phyloP scores from a whole-genome alignment of 2,329 filamentous ascomycete species.

The Aureobasidium mangrovei region DNA sequence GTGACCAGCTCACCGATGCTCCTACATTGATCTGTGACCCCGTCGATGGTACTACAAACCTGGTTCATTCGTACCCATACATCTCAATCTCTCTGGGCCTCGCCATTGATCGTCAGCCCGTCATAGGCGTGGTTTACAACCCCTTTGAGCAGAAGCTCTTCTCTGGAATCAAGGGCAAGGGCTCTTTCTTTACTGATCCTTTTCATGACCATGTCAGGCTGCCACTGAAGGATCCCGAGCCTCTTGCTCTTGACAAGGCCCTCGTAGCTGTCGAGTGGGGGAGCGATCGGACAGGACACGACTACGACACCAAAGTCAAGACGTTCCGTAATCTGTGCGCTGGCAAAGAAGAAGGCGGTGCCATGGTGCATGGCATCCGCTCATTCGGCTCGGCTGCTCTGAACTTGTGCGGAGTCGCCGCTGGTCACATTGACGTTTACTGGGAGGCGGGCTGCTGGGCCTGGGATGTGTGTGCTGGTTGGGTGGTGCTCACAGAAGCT shows the following conservation, averaged over 20 bases:
- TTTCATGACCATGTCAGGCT: conserved; percentile 29
- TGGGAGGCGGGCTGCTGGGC: conserved; percentile 82
- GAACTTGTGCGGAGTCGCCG: conserved; percentile 64
- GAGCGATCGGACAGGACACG: conserved; percentile 53
- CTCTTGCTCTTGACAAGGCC: conserved; percentile 52
- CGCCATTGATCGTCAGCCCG: conserved; percentile 51
- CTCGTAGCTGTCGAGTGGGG: conserved; percentile 70
- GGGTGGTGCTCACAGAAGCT: conserved; percentile 66
- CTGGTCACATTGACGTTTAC: conserved; percentile 62
- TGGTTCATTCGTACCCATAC: conserved; percentile 65
- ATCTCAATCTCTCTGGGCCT: conserved; percentile 72
- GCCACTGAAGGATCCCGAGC: conserved; percentile 41
- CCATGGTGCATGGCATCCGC: conserved; percentile 70
- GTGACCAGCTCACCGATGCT: conserved; percentile 50
- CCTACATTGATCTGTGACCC: conserved; percentile 77
- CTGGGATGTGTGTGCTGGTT: conserved; percentile 77
- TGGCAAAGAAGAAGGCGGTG: conserved; percentile 52
- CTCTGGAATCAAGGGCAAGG: conserved; percentile 58
- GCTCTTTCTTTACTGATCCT: conserved; percentile 44
- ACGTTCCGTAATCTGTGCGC: conserved; percentile 51
- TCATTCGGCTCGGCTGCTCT: conserved; percentile 64
- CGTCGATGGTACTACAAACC: conserved; percentile 76
- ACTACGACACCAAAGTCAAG: conserved; percentile 60
- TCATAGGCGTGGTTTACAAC: conserved; percentile 71
- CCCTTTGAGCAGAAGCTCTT: conserved; percentile 63